These are phyloP conservation scores for Fomitiporia mediterranea DNA, from an alignment of 1,284 basidiomycete genomes.

Conservation along the genomic window DNA sequence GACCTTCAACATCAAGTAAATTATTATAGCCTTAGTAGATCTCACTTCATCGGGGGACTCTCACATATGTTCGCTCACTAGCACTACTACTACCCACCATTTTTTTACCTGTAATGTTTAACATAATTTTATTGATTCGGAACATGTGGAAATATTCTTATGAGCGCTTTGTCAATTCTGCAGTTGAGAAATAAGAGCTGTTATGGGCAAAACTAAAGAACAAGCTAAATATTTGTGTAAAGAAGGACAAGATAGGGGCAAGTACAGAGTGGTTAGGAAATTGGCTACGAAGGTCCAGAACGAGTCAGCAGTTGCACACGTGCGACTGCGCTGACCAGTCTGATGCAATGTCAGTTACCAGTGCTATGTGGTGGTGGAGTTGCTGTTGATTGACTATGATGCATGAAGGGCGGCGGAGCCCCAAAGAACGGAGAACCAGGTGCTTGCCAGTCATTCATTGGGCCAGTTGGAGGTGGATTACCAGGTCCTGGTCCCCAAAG, in stretches of 20 bases:
- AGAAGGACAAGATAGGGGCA: too few species aligned
- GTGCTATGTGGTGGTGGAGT: conserved; percentile 44
- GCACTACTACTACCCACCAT: neutral
- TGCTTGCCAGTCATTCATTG: too few species aligned
- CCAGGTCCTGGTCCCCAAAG: conserved; percentile 1
- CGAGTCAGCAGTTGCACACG: neutral
- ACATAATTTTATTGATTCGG: conserved; percentile 14
- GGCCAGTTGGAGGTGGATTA: neutral
- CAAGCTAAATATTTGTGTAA: neutral
- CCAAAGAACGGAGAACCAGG: conserved; percentile 19
- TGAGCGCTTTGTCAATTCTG: too few species aligned
- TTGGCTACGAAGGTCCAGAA: too few species aligned
- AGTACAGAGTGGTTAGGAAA: too few species aligned
- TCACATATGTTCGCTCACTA: neutral
- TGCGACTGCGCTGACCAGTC: neutral
- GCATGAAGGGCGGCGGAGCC: conserved; percentile 43
- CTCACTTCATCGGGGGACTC: neutral
- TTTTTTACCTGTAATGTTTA: conserved; percentile 11
- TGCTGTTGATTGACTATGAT: conserved; percentile 36
- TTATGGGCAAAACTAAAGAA: neutral
- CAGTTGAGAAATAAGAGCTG: neutral
- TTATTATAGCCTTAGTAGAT: conserved; percentile 47
- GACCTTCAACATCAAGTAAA: conserved; percentile 95
- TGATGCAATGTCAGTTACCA: conserved; percentile 35
- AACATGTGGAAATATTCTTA: conserved; percentile 3